Evolutionary conservation across 2,329 filamentous ascomycete genomes (phyloP), one percentile per base, ranked within the genome.

Genomic region (Fusarium drepaniforme): DNA sequence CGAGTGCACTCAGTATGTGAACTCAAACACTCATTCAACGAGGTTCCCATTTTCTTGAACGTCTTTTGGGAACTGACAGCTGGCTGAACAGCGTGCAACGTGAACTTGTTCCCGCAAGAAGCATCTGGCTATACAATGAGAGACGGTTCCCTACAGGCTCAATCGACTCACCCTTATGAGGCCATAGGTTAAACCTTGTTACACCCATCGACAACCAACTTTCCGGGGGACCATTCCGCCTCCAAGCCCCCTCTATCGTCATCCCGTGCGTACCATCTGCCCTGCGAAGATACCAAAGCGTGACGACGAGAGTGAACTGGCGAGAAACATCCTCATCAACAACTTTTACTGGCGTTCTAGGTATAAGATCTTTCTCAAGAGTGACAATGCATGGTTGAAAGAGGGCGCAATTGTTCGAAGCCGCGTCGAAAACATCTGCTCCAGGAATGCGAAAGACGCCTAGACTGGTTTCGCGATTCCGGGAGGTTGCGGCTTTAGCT

Each of bases 401-500:
- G 8, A 49, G 7, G 0, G 8, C 23, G 15, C 44, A 49, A 4
- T 0, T 7, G 23, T 49, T 8, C 0, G 8, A 6, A 0, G 44
- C 15, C 1, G 44, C 44, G 5, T 3, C 2, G 8, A 16, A 46
- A 9, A 25, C 4, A 2, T 46, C 7, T 2, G 21, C 8, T 5
- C 44, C 44, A 0, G 21, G 21, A 5, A 46, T 16, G 3, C 3
- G 44, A 25, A 49, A 49, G 4, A 6, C 1, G 9, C 44, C 44
- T 0, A 49, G 44, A 1, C 5, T 49, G 15, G 23, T 49, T 11
- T 49, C 44, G 44, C 23, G 44, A 49, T 49, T 28, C 15, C 7
- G 11, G 1, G 44, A 28, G 5, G 3, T 6, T 7, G 5, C 15
- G 15, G 23, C 44, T 25, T 49, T 49, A 0, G 44, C 15, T 7